These are phyloP conservation scores for Populus davidiana DNA, from an alignment of 345 rosid genomes.

Conservation along the genomic window DNA sequence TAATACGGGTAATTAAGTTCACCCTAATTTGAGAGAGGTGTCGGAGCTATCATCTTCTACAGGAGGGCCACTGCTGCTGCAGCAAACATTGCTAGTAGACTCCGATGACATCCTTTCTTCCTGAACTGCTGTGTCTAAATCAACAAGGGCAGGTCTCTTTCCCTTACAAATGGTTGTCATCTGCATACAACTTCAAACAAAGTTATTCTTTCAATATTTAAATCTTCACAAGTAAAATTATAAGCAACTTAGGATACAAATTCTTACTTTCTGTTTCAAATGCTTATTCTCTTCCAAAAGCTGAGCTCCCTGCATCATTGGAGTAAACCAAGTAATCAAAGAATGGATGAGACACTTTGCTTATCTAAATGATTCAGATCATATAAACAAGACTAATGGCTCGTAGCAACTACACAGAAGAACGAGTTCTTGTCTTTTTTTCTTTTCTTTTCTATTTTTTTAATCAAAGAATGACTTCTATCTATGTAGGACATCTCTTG, in stretches of 20 bases:
- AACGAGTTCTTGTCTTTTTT: too few species aligned
- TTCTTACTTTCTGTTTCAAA: constrained; percentile 45
- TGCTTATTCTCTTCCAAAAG: constrained; percentile 54
- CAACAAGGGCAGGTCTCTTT: constrained; percentile 19
- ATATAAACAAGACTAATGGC: neutral
- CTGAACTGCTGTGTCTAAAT: constrained; percentile 28
- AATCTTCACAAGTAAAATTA: neutral
- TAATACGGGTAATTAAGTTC: neutral
- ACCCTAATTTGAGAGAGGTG: constrained; percentile 29
- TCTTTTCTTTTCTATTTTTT: neutral
- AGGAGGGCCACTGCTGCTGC: constrained; percentile 62
- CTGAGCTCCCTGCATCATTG: constrained; percentile 44
- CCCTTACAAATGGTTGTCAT: constrained; percentile 34
- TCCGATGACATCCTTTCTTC: constrained; percentile 69
- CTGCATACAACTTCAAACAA: constrained; percentile 21
- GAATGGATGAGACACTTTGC: neutral
- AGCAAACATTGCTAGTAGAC: constrained; percentile 48
- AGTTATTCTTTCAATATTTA: neutral
- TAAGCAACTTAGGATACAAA: neutral
- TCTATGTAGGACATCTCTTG: neutral
- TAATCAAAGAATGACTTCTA: neutral
- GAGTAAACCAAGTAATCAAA: neutral
- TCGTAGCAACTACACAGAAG: neutral
- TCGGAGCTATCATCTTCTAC: constrained; percentile 24
- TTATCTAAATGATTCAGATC: neutral